These are phyloP conservation scores for Endoconidiophora polonica DNA, from an alignment of 2,329 filamentous ascomycete species.

Conservation along the genomic window DNA sequence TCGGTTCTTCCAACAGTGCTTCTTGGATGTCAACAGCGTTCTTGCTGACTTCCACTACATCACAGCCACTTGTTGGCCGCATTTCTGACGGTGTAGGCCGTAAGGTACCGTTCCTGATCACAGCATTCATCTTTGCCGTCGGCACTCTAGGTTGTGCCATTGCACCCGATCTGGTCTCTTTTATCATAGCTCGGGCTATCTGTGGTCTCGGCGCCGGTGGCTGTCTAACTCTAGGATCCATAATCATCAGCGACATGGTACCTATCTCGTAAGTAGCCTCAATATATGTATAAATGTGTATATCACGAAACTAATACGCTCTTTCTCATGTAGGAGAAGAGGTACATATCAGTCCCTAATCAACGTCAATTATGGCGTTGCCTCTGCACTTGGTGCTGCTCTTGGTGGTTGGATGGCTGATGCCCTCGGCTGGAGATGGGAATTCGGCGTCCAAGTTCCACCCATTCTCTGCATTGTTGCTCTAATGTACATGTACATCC, in stretches of 20 bases:
- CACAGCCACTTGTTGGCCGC: constrained; percentile 59
- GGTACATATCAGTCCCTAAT: constrained; percentile 58
- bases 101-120: constrained; percentile 47
- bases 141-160: constrained; percentile 55
- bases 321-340: constrained; percentile 24
- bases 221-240: constrained; percentile 49
- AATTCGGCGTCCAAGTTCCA: constrained; percentile 46
- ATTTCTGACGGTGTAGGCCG: constrained; percentile 59
- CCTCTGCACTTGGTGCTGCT: constrained; percentile 44
- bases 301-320: not conserved
- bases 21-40: constrained; percentile 74
- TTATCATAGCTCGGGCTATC: constrained; percentile 53
- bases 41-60: constrained; percentile 57
- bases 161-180: constrained; percentile 48
- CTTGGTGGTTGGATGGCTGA: constrained; percentile 56
- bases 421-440: constrained; percentile 56
- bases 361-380: constrained; percentile 47
- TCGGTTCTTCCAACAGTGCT: constrained; percentile 58
- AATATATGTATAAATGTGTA: not conserved
- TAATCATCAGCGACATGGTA: constrained; percentile 58
- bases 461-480: constrained; percentile 29
- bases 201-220: constrained; percentile 61
- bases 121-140: constrained; percentile 43
- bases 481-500: constrained; percentile 31
- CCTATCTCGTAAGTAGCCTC: constrained; percentile 42